phyloP scores from a whole-genome alignment of 2,329 filamentous ascomycete species.

The Diaporthe citrichinensis region DNA sequence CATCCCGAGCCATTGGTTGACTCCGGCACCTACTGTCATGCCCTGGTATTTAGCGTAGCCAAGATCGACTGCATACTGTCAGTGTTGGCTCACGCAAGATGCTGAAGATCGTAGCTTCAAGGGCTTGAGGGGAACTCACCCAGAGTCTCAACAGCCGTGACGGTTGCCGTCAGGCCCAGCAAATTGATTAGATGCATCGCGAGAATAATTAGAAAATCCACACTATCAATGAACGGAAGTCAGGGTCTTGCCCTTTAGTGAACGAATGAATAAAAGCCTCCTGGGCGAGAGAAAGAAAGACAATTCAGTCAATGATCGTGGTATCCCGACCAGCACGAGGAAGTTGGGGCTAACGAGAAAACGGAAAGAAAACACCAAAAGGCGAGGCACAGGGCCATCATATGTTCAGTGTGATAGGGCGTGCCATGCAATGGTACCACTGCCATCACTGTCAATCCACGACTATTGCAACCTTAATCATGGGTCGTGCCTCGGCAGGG shows the following conservation, averaged over 20 bases:
- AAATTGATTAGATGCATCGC: background rate
- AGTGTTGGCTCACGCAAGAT: background rate
- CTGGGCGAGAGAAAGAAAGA: slow-evolving; percentile 24
- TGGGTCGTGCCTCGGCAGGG: background rate
- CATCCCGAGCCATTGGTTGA: slow-evolving; percentile 34
- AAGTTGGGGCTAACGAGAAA: too few species aligned
- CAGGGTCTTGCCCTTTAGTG: background rate
- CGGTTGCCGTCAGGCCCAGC: background rate
- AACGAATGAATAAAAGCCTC: slow-evolving; percentile 24
- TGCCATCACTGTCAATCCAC: background rate
- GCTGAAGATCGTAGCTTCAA: too few species aligned
- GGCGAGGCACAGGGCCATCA: background rate
- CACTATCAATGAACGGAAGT: background rate
- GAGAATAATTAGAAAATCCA: background rate
- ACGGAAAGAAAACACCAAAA: too few species aligned
- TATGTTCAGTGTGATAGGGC: background rate
- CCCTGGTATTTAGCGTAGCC: slow-evolving; percentile 37
- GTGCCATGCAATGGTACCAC: background rate
- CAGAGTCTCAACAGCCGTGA: slow-evolving; percentile 1
- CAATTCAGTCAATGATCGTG: background rate
- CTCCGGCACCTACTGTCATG: slow-evolving; percentile 11
- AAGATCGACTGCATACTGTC: slow-evolving; percentile 24
- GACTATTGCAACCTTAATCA: background rate
- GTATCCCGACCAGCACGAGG: background rate
- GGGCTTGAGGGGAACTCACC: background rate